Conservation (phyloP, 768 basidiomycete genomes). For the Serendipita vermifera region DNA sequence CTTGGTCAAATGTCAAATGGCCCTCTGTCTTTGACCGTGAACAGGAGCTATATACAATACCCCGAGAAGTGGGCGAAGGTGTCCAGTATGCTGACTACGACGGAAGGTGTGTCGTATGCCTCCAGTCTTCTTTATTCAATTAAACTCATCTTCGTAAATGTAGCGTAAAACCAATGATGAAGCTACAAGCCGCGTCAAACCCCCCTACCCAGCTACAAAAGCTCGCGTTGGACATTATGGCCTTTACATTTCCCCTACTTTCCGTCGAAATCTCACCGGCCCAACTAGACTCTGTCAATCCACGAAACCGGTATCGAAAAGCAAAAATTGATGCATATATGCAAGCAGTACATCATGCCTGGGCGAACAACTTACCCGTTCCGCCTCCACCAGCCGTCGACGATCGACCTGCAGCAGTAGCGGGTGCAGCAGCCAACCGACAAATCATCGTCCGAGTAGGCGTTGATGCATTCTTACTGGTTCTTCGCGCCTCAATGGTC, state of each 20-base stretch:
- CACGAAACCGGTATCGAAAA: background rate
- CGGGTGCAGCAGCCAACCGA: background rate
- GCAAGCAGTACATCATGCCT: slow-evolving; percentile 6
- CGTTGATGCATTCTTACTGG: background rate
- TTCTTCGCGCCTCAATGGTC: background rate
- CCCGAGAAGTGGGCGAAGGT: background rate
- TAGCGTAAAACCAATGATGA: background rate
- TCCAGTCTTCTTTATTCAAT: background rate
- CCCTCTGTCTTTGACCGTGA: background rate
- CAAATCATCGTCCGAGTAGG: slow-evolving; percentile 4
- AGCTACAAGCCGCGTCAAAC: background rate
- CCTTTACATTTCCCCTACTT: background rate
- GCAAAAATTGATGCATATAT: slow-evolving; percentile 6
- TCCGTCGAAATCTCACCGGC: slow-evolving; percentile 6
- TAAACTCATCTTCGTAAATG: background rate
- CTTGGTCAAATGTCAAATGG: slow-evolving; percentile 8
- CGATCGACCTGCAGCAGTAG: background rate
- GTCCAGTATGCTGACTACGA: slow-evolving; percentile 5
- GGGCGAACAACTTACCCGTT: slow-evolving; percentile 3
- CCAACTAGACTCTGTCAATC: slow-evolving; percentile 7
- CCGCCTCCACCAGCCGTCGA: background rate
- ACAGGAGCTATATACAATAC: background rate
- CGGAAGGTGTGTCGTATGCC: background rate
- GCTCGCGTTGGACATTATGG: slow-evolving; percentile 2
- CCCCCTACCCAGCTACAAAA: slow-evolving; percentile 1